phyloP scores from a whole-genome alignment of 129 eudicot species.

The Chrysanthemum makinoi region DNA sequence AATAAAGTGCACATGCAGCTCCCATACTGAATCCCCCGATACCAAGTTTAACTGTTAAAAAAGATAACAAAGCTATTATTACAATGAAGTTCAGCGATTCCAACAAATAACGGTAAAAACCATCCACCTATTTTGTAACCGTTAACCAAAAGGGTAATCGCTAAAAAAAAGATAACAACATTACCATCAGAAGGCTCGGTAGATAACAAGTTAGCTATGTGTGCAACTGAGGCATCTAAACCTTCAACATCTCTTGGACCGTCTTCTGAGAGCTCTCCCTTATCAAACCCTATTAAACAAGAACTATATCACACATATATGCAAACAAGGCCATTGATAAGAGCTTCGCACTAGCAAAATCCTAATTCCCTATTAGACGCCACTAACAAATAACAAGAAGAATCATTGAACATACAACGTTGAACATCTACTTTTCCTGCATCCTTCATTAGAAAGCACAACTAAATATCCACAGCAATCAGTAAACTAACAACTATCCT shows the following conservation, averaged over 20 bases:
- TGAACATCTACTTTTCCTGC: too few relatives aligned
- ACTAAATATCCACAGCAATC: too few relatives aligned
- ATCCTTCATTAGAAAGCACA: too few relatives aligned
- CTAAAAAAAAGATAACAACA: not conserved
- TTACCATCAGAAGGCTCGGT: slow-evolving; percentile 41
- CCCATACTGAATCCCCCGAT: slow-evolving; percentile 99
- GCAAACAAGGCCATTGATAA: too few relatives aligned
- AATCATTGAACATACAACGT: too few relatives aligned
- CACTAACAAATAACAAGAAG: too few relatives aligned
- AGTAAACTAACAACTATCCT: too few relatives aligned
- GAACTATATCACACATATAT: too few relatives aligned
- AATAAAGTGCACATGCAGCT: slow-evolving; percentile 86
- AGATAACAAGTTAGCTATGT: slow-evolving; percentile 42
- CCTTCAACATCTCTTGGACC: slow-evolving; percentile 55
- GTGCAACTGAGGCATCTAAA: slow-evolving; percentile 40
- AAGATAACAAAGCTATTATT: not conserved
- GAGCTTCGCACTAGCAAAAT: too few relatives aligned
- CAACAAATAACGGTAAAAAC: not conserved
- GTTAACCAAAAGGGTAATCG: too few relatives aligned
- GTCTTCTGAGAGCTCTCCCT: slow-evolving; percentile 84
- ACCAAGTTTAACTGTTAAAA: slow-evolving; percentile 82
- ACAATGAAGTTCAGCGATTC: not conserved
- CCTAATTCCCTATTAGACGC: too few relatives aligned
- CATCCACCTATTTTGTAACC: too few relatives aligned
- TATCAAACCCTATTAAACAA: slow-evolving; percentile 69